Evolutionary conservation across 1,284 basidiomycete genomes (phyloP).

Genomic region (Meripilus lineatus): DNA sequence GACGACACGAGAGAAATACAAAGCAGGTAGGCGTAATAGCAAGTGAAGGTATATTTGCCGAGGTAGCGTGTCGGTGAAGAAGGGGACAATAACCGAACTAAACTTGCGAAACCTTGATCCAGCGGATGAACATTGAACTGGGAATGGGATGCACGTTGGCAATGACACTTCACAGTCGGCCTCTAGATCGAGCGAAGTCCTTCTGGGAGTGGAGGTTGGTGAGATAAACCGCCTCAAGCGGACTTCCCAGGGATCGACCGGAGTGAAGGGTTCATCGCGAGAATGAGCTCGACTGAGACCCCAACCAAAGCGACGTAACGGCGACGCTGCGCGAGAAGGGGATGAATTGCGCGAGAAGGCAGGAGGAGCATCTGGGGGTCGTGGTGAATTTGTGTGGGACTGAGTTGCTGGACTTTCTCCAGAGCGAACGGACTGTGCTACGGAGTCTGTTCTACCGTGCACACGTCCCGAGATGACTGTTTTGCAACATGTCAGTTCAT

Average conservation of each 20-base stretch:
- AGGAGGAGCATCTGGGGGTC: constrained; percentile 16
- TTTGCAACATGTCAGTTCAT: no score
- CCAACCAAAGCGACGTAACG: constrained; percentile 34
- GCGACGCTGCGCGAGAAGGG: constrained; percentile 40
- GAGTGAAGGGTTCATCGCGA: constrained; percentile 46
- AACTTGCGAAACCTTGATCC: constrained; percentile 10
- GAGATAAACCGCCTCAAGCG: constrained; percentile 27
- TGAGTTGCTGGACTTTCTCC: constrained; percentile 16
- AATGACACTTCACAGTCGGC: constrained; percentile 13
- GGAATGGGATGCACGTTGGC: constrained; percentile 15
- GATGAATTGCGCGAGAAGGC: constrained; percentile 27
- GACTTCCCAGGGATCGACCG: constrained; percentile 40
- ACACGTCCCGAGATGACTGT: constrained; percentile 15
- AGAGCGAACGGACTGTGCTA: constrained; percentile 18
- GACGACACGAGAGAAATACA: constrained; percentile 72
- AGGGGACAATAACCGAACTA: constrained; percentile 19
- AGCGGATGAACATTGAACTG: constrained; percentile 9
- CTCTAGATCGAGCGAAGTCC: constrained; percentile 8
- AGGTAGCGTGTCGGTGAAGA: constrained; percentile 48
- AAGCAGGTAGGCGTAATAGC: constrained; percentile 62
- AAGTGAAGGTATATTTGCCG: constrained; percentile 57
- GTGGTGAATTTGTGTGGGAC: constrained; percentile 11
- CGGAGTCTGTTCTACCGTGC: constrained; percentile 17
- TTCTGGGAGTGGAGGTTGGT: constrained; percentile 14
- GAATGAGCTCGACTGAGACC: constrained; percentile 33